Conservation (phyloP, 2,329 filamentous ascomycete genomes). For the Dothideomycetes sp. region DNA sequence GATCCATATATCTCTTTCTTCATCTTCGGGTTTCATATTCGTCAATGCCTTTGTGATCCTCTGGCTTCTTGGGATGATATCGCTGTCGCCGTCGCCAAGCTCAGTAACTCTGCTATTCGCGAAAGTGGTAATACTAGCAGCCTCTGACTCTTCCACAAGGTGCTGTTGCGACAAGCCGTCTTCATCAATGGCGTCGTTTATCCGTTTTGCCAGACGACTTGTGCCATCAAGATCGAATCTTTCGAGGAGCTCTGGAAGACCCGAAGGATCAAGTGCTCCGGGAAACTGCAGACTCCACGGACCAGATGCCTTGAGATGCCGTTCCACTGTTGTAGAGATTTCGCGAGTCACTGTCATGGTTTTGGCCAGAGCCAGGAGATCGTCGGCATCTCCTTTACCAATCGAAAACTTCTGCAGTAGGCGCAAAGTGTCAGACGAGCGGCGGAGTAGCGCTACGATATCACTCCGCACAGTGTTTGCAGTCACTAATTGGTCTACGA, state of each 20-base stretch:
- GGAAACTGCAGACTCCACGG: no score
- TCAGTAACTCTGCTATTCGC: conserved; percentile 63
- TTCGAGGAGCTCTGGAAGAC: conserved; percentile 15
- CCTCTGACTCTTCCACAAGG: conserved; percentile 60
- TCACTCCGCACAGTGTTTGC: conserved; percentile 59
- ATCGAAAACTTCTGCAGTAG: conserved; percentile 90
- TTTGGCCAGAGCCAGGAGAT: conserved; percentile 70
- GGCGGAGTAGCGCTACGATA: conserved; percentile 55
- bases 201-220: conserved; percentile 55
- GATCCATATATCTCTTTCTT: conserved; percentile 46
- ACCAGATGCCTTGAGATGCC: conserved; percentile 16
- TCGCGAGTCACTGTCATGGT: conserved; percentile 67
- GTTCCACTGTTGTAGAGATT: conserved; percentile 41
- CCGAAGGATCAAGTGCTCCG: background rate
- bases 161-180: conserved; percentile 78
- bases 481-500: conserved; percentile 65
- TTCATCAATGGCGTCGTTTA: conserved; percentile 77
- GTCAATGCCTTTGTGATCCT: conserved; percentile 2
- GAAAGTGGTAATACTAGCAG: conserved; percentile 58
- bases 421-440: conserved; percentile 76
- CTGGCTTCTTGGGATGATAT: conserved; percentile 9
- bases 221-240: conserved; percentile 60
- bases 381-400: conserved; percentile 83
- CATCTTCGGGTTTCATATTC: conserved; percentile 2
- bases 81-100: conserved; percentile 34